Evolutionary conservation across 805 yeast species (phyloP), one percentile per base, ranked within the genome.

Genomic region (Candida qinlingensis): DNA sequence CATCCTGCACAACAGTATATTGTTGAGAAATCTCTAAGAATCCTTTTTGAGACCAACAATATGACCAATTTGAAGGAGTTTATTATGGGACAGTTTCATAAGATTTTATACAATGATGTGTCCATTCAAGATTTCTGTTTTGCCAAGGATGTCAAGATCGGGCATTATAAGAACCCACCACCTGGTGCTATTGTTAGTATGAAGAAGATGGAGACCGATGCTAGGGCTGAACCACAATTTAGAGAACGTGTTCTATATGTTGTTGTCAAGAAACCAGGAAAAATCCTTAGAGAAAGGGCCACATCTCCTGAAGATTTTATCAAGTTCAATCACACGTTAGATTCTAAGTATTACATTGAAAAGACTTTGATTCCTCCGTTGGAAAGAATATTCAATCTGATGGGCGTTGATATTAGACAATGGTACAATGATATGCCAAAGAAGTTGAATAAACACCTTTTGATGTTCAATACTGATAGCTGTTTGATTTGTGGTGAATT

Each of bases 141-240:
- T 70, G 91, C 96, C 2, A 87, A 87, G 60, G 96, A 87, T 57
- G 97, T 94, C 4, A 75, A 85, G 48, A 69, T 89, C 41, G 98
- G 98, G 0, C 74, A 84, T 0, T 94, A 94, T 63, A 86, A 86
- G 61, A 81, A 79, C 53, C 76, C 89, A 2, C 99, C 99, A 0
- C 94, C 98, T 0, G 98, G 98, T 0, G 98, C 99, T 0, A 73
- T 82, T 11, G 75, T 94, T 2, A 85, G 94, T n/a, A 74, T 76
- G 52, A 76, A 77, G 53, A 76, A 74, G 50, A 76, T 81, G 64
- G 75, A 74, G 31, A 63, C 71, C 5, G 99, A 94, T 62, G 77
- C 75, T 13, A 68, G 95, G 37, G 75, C 84, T 1, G 90, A 80
- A 57, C 96, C 97, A 0, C 97, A 92, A 62, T 92, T 87, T 55